Evolutionary conservation across 169 alveolate species (phyloP), one percentile per base, ranked within the genome.

Genomic region (Plasmodium vinckei): DNA sequence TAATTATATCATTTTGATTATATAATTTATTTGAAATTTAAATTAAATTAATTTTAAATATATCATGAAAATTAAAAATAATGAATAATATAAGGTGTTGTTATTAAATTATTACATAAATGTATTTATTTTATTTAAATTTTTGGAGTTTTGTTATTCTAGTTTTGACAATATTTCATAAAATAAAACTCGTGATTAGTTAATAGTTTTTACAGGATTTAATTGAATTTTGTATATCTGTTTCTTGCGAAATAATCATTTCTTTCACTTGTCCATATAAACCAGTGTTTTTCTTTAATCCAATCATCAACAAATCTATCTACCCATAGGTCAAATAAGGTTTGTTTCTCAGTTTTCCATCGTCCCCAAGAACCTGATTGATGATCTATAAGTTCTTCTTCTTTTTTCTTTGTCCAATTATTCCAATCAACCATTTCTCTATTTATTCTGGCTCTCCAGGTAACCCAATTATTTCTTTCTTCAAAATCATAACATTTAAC

Each of bases 341-440:
- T n/a, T 21, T 68, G 77, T 15, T 68, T 68, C n/a, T 68, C 77
- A 23, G 15, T 15, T 54, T 68, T 68, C 77, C 77, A 68, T n/a
- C 46, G 39, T 21, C 21, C 13, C 77, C 77, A 68, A 17, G n/a
- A n/a, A 54, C 46, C n/a, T 12, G 77, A 17, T 5, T 39, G 15
- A 17, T 42, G 39, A 39, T 46, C 77, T 46, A 57, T 68, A 6
- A 68, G 9, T 1, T 68, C 7, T 15, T 68, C 44, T 68, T 68
- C 77, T 68, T 68, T 68, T 21, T 15, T 46, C 77, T n/a, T 68
- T 39, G 46, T 33, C 77, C 77, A 68, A n/a, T 33, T 42, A 17
- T 68, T 68, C 77, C 77, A 68, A 9, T 68, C 63, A 15, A 68
- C 77, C 77, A 68, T 68, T 46, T 68, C 77, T 27, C 46, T 68